Percentiles rank a stretch among this genome's conserved stretches.
Evolutionary conservation across 352 stramenopile genomes (phyloP).

Genomic region (Phytopythium kandeliae): DNA sequence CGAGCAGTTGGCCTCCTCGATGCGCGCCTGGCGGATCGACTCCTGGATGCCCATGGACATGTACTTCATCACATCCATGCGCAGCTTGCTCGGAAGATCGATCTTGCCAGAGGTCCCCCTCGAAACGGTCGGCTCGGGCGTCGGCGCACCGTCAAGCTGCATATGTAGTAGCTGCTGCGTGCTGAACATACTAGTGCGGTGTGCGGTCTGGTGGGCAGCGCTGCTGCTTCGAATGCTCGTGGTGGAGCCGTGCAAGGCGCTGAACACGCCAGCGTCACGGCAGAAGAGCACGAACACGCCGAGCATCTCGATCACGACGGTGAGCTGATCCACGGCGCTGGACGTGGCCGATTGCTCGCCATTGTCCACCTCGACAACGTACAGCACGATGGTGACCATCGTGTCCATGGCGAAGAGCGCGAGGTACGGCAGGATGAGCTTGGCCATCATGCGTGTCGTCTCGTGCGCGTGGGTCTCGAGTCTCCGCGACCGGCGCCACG

Average conservation of each 20-base stretch:
- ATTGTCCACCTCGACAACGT: constrained; percentile 30
- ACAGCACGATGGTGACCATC: constrained; percentile 41
- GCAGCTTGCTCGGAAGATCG: constrained; percentile 75
- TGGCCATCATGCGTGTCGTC: constrained; percentile 77
- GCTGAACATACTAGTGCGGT: constrained; percentile 11
- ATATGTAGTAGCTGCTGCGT: constrained; percentile 11
- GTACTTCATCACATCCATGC: constrained; percentile 85
- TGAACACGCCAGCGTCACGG: constrained; percentile 62
- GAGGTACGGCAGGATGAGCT: constrained; percentile 77
- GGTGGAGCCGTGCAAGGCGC: constrained; percentile 10
- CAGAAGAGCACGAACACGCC: constrained; percentile 72
- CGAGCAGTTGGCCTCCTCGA: constrained; percentile 16
- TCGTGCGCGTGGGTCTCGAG: constrained; percentile 74
- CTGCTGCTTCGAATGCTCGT: constrained; percentile 7
- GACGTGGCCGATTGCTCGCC: constrained; percentile 30
- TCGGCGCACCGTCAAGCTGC: constrained; percentile 22
- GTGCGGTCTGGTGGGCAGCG: constrained; percentile 10
- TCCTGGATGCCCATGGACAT: constrained; percentile 80
- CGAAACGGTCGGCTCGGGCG: constrained; percentile 13
- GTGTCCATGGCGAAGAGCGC: constrained; percentile 56
- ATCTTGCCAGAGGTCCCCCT: constrained; percentile 25
- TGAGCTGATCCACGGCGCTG: constrained; percentile 66
- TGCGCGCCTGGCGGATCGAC: constrained; percentile 52
- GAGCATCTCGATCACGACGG: constrained; percentile 66
- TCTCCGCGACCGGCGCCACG: constrained; percentile 61